These are phyloP conservation scores for Fraxinus americana DNA, from an alignment of 257 asterid genomes.

Conservation along the genomic window DNA sequence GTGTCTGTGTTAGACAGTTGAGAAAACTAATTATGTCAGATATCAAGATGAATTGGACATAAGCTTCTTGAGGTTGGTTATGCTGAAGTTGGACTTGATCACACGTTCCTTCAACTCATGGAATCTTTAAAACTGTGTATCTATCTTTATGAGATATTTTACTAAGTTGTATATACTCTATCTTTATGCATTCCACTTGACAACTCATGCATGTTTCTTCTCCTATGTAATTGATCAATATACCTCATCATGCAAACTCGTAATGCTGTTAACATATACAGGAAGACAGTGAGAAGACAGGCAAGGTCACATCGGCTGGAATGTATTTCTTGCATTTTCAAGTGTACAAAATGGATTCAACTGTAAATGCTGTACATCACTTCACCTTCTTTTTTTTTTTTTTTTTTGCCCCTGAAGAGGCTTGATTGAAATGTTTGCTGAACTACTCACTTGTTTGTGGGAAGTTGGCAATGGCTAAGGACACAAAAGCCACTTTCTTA, in stretches of 20 bases:
- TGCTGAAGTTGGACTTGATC: background rate
- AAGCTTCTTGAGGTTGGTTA: background rate
- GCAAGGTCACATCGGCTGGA: slow-evolving; percentile 90
- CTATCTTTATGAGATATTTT: background rate
- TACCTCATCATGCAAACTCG: slow-evolving; percentile 21
- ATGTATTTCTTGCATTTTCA: slow-evolving; percentile 99
- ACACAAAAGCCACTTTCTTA: slow-evolving; percentile 87
- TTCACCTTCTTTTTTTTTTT: slow-evolving; percentile 11
- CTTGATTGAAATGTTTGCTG: slow-evolving; percentile 3
- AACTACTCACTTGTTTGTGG: background rate
- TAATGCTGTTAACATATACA: slow-evolving; percentile 33
- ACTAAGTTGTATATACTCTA: background rate
- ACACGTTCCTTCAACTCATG: background rate
- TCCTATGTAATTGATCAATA: slow-evolving; percentile 5
- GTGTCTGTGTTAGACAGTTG: too few species aligned
- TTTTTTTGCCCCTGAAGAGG: background rate
- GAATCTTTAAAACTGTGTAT: background rate
- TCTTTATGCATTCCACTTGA: background rate
- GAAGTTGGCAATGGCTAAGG: slow-evolving; percentile 68
- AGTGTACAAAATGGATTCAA: slow-evolving; percentile 96
- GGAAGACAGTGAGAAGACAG: slow-evolving; percentile 97
- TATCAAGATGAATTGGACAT: background rate
- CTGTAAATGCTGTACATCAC: slow-evolving; percentile 82
- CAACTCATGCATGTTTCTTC: background rate
- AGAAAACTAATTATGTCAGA: background rate